A percentile compares a stretch with the other conserved stretches of the same genome.
phyloP scores from a whole-genome alignment of 768 basidiomycete species.

The Favolaschia claudopus region DNA sequence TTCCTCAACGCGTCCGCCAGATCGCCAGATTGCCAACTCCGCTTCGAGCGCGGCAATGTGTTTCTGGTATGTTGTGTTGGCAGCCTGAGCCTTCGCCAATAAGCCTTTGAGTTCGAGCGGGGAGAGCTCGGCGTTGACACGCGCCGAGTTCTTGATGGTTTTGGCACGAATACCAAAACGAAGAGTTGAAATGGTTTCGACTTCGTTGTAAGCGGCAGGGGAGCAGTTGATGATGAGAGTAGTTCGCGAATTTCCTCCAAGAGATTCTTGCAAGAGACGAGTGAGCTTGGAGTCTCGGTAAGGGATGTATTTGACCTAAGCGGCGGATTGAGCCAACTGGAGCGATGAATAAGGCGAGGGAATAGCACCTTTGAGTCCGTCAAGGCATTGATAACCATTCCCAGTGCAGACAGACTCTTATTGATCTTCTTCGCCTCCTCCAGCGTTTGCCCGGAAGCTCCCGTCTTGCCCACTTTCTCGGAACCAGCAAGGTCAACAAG shows the following conservation, averaged over 20 bases:
- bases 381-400: slow-evolving; percentile 99
- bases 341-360: slow-evolving; percentile 4
- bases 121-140: slow-evolving; percentile 97
- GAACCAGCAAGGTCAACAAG: slow-evolving; percentile 98
- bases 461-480: slow-evolving; percentile 99
- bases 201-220: slow-evolving; percentile 95
- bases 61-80: slow-evolving; percentile 83
- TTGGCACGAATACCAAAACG: slow-evolving; percentile 99
- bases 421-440: slow-evolving; percentile 99
- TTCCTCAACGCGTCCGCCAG: slow-evolving; percentile 85
- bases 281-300: slow-evolving; percentile 99
- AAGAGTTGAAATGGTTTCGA: slow-evolving; percentile 95
- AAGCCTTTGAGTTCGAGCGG: slow-evolving; percentile 95
- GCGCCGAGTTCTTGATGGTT: slow-evolving; percentile 99
- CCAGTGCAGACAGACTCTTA: slow-evolving; percentile 95
- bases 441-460: slow-evolving; percentile 96
- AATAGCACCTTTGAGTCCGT: slow-evolving; percentile 89
- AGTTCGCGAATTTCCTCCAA: slow-evolving; percentile 93
- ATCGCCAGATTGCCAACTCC: slow-evolving; percentile 89
- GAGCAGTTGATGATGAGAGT: slow-evolving; percentile 99
- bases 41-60: slow-evolving; percentile 92
- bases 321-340: slow-evolving; percentile 4
- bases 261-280: slow-evolving; percentile 97
- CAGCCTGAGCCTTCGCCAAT: slow-evolving; percentile 87
- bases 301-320: slow-evolving; percentile 92